Evolutionary conservation across 2,329 filamentous ascomycete genomes (phyloP), one percentile per base, ranked within the genome.

Genomic region (Hypoxylon sp.): DNA sequence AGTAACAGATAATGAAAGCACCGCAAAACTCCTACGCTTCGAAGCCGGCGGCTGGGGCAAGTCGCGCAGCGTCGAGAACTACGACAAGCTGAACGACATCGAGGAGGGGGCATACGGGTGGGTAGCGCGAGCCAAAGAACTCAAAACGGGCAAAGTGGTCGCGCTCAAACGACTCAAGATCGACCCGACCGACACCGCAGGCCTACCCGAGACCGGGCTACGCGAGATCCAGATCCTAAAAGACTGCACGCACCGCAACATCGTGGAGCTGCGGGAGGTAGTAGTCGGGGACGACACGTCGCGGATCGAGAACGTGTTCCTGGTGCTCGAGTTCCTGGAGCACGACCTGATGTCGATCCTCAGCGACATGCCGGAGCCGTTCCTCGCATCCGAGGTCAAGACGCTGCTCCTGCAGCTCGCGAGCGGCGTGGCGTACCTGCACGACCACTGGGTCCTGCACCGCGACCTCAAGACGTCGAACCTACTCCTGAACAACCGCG

Each of bases 261-360:
- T 99, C 69, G 94, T 99, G 11, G 82, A 86, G 46, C 82, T 99
- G 61, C 86, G 89, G 62, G 95, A 98, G 78, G 91, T 98, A 6
- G 93, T 98, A 0, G 89, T 95, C 46, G 92, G 93, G 3, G 79
- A 82, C 79, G 80, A 79, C 74, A 76, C 73, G 71, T 78, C 75
- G 66, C 72, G 71, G 67, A 74, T 75, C 70, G 74, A 79, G 79
- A 93, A 91, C 82, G 91, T 98, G 72, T 97, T 93, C 79, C 89
- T 99, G 63, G 96, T 98, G 70, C 95, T 99, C 86, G 94, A 98
- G 78, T 99, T 98, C 80, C 86, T 98, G 75, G 95, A 98, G 83
- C 96, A 99, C 84, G 96, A 99, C 77, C 89, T 99, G 63, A 97
- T 97, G 81, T 93, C 92, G 61, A 87, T 99, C 63, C 92, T 97